Conservation (phyloP, 140 eudicot species). For the Anethum foeniculum region DNA sequence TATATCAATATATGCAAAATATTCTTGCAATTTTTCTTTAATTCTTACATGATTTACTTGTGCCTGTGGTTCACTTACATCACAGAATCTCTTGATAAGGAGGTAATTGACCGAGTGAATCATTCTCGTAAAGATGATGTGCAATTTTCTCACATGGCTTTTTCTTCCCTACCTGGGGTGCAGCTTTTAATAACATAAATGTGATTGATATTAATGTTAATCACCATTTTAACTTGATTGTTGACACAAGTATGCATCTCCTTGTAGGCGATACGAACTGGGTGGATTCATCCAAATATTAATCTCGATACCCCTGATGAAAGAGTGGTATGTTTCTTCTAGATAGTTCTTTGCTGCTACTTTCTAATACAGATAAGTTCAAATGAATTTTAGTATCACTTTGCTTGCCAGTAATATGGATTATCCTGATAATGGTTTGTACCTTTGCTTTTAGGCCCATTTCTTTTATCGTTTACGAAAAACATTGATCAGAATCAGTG, state of each 20-base stretch:
- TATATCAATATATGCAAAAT: not conserved
- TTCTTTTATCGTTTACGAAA: not conserved
- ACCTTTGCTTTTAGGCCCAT: not conserved
- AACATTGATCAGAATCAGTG: not conserved
- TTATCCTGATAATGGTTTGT: not conserved
- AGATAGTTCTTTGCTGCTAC: conserved; percentile 1
- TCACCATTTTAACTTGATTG: not conserved
- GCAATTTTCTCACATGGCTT: not conserved
- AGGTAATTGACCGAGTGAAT: not conserved
- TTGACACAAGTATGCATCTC: not conserved
- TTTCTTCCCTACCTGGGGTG: not conserved
- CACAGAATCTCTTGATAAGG: not conserved
- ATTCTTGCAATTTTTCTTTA: not conserved
- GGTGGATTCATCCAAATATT: conserved; percentile 70
- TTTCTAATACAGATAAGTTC: not conserved
- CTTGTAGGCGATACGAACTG: conserved; percentile 56
- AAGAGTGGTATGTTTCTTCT: conserved; percentile 45
- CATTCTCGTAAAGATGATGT: not conserved
- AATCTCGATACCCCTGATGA: conserved; percentile 52
- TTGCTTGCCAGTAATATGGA: not conserved
- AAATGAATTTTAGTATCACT: not conserved
- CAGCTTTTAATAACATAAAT: not conserved
- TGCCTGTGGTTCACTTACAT: not conserved
- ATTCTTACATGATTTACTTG: not conserved
- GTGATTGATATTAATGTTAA: not conserved